Percentiles rank a stretch among this genome's conserved stretches.
Conservation (phyloP, 768 basidiomycete genomes). For the Candolleomyces eurysporus region DNA sequence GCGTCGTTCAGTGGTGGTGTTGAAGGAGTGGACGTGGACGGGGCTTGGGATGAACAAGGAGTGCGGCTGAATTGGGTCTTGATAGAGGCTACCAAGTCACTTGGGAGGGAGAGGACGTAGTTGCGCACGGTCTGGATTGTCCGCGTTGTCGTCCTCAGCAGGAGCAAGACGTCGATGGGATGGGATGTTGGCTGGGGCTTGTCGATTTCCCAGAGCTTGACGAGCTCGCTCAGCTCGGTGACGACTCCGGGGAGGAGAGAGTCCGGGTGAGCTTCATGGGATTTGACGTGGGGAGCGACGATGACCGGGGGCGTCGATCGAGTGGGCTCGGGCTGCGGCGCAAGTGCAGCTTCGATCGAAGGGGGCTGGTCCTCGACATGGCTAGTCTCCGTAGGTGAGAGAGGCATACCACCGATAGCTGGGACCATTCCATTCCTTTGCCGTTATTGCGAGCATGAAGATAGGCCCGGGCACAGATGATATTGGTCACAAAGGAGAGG, state of each 20-base stretch:
- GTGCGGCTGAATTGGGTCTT: constrained; percentile 57
- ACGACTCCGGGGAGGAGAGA: constrained; percentile 74
- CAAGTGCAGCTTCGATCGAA: constrained; percentile 20
- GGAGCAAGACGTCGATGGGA: constrained; percentile 55
- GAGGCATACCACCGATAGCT: constrained; percentile 63
- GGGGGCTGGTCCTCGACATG: neutral
- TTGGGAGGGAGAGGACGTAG: constrained; percentile 79
- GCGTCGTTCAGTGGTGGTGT: too few species aligned
- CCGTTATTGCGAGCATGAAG: constrained; percentile 94
- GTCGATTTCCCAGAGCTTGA: constrained; percentile 60
- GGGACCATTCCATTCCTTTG: constrained; percentile 75
- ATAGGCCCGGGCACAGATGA: constrained; percentile 93
- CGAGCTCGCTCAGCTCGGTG: constrained; percentile 65
- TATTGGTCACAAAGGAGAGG: constrained; percentile 92
- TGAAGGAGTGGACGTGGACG: constrained; percentile 5
- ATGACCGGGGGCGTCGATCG: constrained; percentile 43
- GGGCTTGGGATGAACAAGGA: constrained; percentile 30
- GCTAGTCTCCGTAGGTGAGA: constrained; percentile 35
- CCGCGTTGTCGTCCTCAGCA: constrained; percentile 76
- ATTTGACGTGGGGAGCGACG: constrained; percentile 57
- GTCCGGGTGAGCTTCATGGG: constrained; percentile 73
- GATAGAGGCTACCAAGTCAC: constrained; percentile 60
- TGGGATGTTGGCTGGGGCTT: constrained; percentile 2
- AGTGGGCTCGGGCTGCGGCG: constrained; percentile 62
- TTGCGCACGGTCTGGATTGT: constrained; percentile 82